These are phyloP conservation scores for Syzygium oleosum DNA, from an alignment of 345 rosid species.

Conservation along the genomic window DNA sequence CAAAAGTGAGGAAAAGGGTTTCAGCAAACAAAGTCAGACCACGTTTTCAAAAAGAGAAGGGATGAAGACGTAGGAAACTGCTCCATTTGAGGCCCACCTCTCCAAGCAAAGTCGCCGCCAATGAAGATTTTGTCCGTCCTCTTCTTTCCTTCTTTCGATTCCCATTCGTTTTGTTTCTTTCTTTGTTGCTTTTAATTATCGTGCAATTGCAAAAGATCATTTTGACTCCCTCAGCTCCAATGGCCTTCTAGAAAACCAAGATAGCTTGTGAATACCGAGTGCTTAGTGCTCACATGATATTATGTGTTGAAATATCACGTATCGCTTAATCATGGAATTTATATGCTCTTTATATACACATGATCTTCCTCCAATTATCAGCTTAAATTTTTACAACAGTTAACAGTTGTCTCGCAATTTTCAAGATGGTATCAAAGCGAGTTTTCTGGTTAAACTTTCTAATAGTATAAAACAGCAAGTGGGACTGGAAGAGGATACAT, in stretches of 20 bases:
- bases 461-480: not conserved
- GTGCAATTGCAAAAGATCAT: not conserved
- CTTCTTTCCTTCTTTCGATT: too few relatives aligned
- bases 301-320: not conserved
- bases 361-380: accelerated
- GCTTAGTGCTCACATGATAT: not conserved
- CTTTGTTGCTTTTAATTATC: not conserved
- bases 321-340: accelerated
- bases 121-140: not conserved
- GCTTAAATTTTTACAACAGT: not conserved
- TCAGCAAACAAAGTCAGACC: not conserved
- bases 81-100: not conserved
- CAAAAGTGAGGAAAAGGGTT: not conserved
- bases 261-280: not conserved
- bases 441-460: not conserved
- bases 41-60: not conserved
- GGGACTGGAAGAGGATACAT: not conserved
- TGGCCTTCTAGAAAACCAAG: not conserved
- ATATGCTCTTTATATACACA: not conserved
- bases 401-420: accelerated
- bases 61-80: not conserved
- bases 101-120: not conserved
- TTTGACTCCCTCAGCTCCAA: not conserved
- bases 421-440: not conserved
- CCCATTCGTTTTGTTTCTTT: not conserved